phyloP scores from a whole-genome alignment of 2,329 filamentous ascomycete species.

The Diaporthe citri region DNA sequence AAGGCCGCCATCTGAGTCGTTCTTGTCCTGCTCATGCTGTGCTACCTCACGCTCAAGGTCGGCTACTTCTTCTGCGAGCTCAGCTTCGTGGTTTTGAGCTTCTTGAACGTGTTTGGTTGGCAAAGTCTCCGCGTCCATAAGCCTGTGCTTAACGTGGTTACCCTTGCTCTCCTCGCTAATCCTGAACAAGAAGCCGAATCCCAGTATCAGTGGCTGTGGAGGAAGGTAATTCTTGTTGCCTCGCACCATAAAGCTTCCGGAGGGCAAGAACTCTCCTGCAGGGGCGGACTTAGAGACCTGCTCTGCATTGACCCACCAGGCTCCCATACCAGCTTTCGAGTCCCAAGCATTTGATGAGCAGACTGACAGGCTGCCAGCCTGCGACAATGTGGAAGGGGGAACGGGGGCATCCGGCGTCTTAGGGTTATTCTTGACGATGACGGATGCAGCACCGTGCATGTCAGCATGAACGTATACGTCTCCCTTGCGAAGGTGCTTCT shows the following conservation, averaged over 20 bases:
- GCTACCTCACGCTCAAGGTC: conserved; percentile 43
- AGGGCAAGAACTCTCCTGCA: conserved; percentile 82
- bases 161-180: conserved; percentile 89
- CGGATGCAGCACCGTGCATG: conserved; percentile 83
- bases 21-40: conserved; percentile 50
- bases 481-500: conserved; percentile 85
- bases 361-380: conserved; percentile 88
- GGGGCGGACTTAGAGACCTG: conserved; percentile 90
- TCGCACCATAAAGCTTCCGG: conserved; percentile 83
- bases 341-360: conserved; percentile 94
- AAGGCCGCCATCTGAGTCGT: conserved; percentile 44
- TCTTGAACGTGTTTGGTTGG: background rate
- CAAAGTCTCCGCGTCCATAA: conserved; percentile 46
- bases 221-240: conserved; percentile 94
- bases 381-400: conserved; percentile 89
- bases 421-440: conserved; percentile 90
- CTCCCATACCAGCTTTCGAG: conserved; percentile 93
- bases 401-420: conserved; percentile 85
- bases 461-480: conserved; percentile 95
- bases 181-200: conserved; percentile 88
- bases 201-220: conserved; percentile 87
- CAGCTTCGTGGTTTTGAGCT: background rate
- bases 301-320: conserved; percentile 93
- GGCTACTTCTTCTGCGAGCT: conserved; percentile 42
- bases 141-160: conserved; percentile 81